These are phyloP conservation scores for Inosperma sp. DNA, from an alignment of 768 basidiomycete species.

Conservation along the genomic window DNA sequence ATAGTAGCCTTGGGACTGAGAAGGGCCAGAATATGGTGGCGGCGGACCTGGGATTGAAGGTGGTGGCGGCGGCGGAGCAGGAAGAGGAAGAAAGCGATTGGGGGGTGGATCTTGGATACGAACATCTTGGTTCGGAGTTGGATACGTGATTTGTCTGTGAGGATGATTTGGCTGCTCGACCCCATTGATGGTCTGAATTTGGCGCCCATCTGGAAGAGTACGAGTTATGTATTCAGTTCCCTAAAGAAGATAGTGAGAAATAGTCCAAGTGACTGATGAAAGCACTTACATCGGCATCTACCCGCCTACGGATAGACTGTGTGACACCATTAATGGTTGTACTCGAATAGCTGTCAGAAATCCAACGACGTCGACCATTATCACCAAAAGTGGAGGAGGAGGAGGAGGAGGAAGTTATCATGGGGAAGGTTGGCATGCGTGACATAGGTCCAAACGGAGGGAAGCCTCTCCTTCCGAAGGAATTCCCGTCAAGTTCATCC, in stretches of 20 bases:
- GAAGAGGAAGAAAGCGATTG: slow-evolving; percentile 1
- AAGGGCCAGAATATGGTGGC: slow-evolving; percentile 10
- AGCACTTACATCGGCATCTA: slow-evolving; percentile 53
- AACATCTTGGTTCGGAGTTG: slow-evolving; percentile 1
- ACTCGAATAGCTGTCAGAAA: slow-evolving; percentile 53
- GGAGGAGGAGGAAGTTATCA: slow-evolving; percentile 26
- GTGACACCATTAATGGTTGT: slow-evolving; percentile 66
- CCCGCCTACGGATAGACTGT: slow-evolving; percentile 49
- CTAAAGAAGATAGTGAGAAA: slow-evolving; percentile 32
- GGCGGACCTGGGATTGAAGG: slow-evolving; percentile 16
- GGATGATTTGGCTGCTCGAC: slow-evolving; percentile 40
- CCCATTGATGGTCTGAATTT: slow-evolving; percentile 66
- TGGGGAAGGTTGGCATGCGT: slow-evolving; percentile 23
- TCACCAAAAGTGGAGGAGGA: slow-evolving; percentile 25
- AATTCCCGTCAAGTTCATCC: slow-evolving; percentile 30
- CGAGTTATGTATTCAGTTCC: slow-evolving; percentile 72
- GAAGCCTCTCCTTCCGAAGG: slow-evolving; percentile 28
- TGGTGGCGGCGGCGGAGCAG: background rate
- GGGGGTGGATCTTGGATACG: background rate
- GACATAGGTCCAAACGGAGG: slow-evolving; percentile 17
- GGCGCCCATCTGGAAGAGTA: slow-evolving; percentile 61
- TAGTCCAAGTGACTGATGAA: background rate
- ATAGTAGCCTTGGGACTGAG: slow-evolving; percentile 11
- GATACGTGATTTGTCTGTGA: slow-evolving; percentile 7
- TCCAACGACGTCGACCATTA: slow-evolving; percentile 33